Evolutionary conservation across 2,329 filamentous ascomycete species (phyloP).

Genomic region (Whalleya microplaca): DNA sequence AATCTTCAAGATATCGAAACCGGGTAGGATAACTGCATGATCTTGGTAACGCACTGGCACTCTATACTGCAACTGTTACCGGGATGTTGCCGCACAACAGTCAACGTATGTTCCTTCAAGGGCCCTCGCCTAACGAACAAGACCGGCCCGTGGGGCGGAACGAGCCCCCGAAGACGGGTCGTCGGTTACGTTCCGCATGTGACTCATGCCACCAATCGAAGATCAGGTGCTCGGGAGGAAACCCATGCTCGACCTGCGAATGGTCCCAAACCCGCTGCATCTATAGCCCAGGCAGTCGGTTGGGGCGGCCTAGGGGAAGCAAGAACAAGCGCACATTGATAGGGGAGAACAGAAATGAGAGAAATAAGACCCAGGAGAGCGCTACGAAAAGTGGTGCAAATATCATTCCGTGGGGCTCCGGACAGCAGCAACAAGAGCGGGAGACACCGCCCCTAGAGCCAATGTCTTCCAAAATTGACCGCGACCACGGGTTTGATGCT

Average conservation of each 20-base stretch:
- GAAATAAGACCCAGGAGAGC: not conserved
- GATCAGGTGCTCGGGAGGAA: constrained; percentile 25
- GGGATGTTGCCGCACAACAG: too few relatives aligned
- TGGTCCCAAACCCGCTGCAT: constrained; percentile 15
- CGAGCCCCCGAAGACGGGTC: constrained; percentile 1
- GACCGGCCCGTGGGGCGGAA: not conserved
- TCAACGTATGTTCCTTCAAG: not conserved
- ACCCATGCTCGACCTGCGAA: constrained; percentile 24
- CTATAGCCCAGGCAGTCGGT: constrained; percentile 26
- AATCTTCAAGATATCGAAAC: too few relatives aligned
- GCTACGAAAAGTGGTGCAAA: not conserved
- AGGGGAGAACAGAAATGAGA: constrained; percentile 1
- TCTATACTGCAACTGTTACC: too few relatives aligned
- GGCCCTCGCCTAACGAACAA: not conserved
- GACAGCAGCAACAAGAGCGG: not conserved
- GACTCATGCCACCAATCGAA: constrained; percentile 29
- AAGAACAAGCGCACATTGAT: constrained; percentile 29
- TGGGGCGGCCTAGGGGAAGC: constrained; percentile 29
- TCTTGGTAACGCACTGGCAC: too few relatives aligned
- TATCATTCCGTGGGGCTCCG: not conserved
- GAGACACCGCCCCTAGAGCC: not conserved
- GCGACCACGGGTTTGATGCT: not conserved
- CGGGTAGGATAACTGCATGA: too few relatives aligned
- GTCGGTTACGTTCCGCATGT: constrained; percentile 27
- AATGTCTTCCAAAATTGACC: not conserved